These are phyloP conservation scores for Alternaria metachromatica DNA, from an alignment of 2,329 filamentous ascomycete genomes.

Conservation along the genomic window DNA sequence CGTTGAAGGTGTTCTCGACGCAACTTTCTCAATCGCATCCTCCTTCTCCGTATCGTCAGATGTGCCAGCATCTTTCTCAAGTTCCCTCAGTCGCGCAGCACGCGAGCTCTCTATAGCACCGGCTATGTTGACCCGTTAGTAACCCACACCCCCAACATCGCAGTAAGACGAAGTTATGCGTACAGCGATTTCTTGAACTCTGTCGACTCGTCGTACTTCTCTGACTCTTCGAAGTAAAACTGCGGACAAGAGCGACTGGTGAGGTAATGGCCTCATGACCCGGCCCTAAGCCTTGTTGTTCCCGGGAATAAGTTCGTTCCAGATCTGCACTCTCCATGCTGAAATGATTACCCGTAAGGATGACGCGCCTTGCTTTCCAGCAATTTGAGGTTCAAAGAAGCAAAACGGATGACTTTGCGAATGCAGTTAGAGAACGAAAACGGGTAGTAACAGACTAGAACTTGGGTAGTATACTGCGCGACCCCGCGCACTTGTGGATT, in stretches of 20 bases:
- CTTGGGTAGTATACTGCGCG: constrained; percentile 2
- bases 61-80: constrained; percentile 33
- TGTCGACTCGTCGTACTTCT: constrained; percentile 16
- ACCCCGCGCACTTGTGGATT: constrained; percentile 11
- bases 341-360: not conserved
- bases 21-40: constrained; percentile 36
- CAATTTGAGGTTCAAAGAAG: not conserved
- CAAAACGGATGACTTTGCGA: not conserved
- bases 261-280: constrained; percentile 33
- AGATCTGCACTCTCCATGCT: constrained; percentile 34
- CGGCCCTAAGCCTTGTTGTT: constrained; percentile 37
- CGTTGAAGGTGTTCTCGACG: constrained; percentile 13
- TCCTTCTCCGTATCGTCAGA: constrained; percentile 32
- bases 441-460: not conserved
- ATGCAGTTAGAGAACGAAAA: constrained; percentile 6
- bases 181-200: constrained; percentile 24
- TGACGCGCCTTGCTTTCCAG: constrained; percentile 16
- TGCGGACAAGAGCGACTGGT: constrained; percentile 37
- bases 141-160: not conserved
- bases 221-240: constrained; percentile 33
- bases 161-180: not conserved
- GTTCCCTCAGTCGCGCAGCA: constrained; percentile 19
- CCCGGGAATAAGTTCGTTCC: constrained; percentile 44
- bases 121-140: constrained; percentile 17
- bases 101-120: constrained; percentile 24